Evolutionary conservation across 1,284 basidiomycete genomes (phyloP).

Genomic region (Rhizopogon hawkerae): DNA sequence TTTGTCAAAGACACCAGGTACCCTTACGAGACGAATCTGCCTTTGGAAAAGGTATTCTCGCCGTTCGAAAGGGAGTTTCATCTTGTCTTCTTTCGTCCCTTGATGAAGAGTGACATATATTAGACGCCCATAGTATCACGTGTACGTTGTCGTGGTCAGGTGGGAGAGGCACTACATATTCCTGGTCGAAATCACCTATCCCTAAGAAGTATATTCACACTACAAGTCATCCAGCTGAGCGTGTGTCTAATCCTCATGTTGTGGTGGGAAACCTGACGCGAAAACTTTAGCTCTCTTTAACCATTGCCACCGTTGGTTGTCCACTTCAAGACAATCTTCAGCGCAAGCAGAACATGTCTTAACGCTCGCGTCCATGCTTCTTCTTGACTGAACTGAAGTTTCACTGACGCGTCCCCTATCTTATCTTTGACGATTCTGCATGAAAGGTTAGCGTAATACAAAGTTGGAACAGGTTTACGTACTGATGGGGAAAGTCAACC

Average conservation of each 20-base stretch:
- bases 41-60: too few species aligned
- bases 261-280: background rate
- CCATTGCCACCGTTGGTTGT: constrained; percentile 67
- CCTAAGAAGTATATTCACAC: background rate
- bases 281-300: constrained; percentile 19
- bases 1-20: background rate
- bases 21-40: too few species aligned
- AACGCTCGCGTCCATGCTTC: constrained; percentile 94
- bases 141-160: background rate
- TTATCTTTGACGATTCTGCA: constrained; percentile 84
- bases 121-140: background rate
- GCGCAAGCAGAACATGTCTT: constrained; percentile 80
- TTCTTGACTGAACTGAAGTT: constrained; percentile 90
- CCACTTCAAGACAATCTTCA: constrained; percentile 83
- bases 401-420: constrained; percentile 92
- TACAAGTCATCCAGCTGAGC: background rate
- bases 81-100: too few species aligned
- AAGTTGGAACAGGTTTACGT: constrained; percentile 26
- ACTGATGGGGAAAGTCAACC: constrained; percentile 82
- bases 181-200: background rate
- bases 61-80: background rate
- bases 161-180: too few species aligned
- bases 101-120: background rate
- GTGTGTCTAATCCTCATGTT: too few species aligned
- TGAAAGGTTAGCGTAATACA: constrained; percentile 10